Percentiles rank a stretch among this genome's conserved stretches.
These are phyloP conservation scores for Cucurbita maxima DNA, from an alignment of 306 rosid species.

Conservation along the genomic window DNA sequence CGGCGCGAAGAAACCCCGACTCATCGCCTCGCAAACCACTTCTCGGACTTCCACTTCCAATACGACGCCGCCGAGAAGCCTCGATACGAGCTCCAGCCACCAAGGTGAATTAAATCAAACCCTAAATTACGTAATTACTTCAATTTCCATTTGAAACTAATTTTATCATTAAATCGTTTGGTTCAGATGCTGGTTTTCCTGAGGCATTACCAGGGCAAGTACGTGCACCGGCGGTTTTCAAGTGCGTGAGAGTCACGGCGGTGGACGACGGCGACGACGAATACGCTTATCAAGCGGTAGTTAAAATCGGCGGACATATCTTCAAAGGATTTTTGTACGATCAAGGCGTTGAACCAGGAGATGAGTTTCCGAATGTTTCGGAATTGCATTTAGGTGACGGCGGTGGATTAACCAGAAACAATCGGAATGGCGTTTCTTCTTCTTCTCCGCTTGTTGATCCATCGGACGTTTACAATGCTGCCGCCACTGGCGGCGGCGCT, in stretches of 20 bases:
- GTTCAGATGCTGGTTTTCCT: conserved; percentile 46
- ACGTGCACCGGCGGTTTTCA: conserved; percentile 75
- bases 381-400: conserved; percentile 71
- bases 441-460: conserved; percentile 65
- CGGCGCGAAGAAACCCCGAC: conserved; percentile 63
- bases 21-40: conserved; percentile 57
- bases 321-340: conserved; percentile 78
- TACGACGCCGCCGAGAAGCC: conserved; percentile 90
- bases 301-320: conserved; percentile 75
- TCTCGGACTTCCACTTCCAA: conserved; percentile 89
- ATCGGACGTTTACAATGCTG: conserved; percentile 39
- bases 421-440: conserved; percentile 29
- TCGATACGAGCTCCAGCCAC: conserved; percentile 80
- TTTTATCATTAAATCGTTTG: conserved; percentile 6
- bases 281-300: conserved; percentile 78
- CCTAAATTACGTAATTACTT: too few species aligned
- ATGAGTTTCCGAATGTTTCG: conserved; percentile 51
- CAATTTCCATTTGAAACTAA: conserved; percentile 8
- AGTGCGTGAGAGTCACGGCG: conserved; percentile 81
- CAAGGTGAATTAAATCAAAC: conserved; percentile 31
- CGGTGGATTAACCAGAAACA: background rate
- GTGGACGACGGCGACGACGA: conserved; percentile 74
- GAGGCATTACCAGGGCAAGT: conserved; percentile 69
- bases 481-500: conserved; percentile 16
- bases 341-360: conserved; percentile 54